Percentiles rank a stretch among this genome's conserved stretches.
These are phyloP conservation scores for Triticum timopheevii DNA, from an alignment of 176 grass and related monocot genomes.

Conservation along the genomic window DNA sequence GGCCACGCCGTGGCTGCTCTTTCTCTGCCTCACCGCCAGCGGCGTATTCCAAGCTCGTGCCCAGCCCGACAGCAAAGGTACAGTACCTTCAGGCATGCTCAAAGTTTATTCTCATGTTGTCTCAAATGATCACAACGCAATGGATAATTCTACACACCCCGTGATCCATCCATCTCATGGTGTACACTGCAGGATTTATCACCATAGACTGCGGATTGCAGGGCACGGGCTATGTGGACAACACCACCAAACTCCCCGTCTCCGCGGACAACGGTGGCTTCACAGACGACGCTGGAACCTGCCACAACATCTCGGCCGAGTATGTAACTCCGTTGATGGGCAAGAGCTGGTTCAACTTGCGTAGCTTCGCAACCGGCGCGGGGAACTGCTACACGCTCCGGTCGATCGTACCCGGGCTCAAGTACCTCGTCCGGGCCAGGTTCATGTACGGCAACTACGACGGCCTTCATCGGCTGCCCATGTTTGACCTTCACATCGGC, in stretches of 20 bases:
- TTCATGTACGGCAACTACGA: conserved; percentile 71
- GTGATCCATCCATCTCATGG: background rate
- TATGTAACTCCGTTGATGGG: background rate
- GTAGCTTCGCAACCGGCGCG: conserved; percentile 48
- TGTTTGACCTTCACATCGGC: conserved; percentile 60
- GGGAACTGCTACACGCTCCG: conserved; percentile 61
- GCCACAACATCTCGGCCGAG: conserved; percentile 32
- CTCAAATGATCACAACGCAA: no score
- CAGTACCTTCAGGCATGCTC: no score
- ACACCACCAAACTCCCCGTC: no score
- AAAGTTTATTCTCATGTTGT: no score
- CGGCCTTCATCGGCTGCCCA: background rate
- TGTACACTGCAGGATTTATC: conserved; percentile 47
- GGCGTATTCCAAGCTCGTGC: conserved; percentile 17
- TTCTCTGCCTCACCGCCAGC: conserved; percentile 13
- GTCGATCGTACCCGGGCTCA: conserved; percentile 19
- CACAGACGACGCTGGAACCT: conserved; percentile 35
- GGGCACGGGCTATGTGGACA: conserved; percentile 28
- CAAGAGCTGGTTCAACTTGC: background rate
- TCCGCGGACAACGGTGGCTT: no score
- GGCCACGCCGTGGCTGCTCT: background rate
- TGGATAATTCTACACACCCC: no score
- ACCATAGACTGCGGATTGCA: conserved; percentile 56
- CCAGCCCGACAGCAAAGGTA: conserved; percentile 25
- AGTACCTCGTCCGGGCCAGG: conserved; percentile 42